Base-by-base conservation (phyloP, 768 basidiomycete genomes). In the Ramaria sp. region DNA sequence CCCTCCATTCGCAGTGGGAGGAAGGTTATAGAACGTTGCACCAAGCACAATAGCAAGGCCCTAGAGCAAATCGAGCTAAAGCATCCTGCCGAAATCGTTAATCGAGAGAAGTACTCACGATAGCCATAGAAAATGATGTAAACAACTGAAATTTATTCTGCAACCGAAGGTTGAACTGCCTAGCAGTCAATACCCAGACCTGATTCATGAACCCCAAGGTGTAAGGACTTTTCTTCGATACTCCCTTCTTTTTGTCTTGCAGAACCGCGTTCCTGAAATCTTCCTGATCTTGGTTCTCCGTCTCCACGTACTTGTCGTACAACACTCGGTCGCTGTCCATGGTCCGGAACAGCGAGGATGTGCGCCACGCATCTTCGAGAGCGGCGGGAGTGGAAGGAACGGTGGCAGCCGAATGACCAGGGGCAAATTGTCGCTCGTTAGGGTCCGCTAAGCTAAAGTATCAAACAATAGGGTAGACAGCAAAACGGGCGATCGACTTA, bases 61-160 rank as follows among this genome's bases (percentile, higher is more conserved):
- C 78, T 80, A 52, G 4, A 20, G 16, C 30, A 15, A 57, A 55
- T 4, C 58, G 39, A 16, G 60, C 18, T 63, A 57, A 57, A 44
- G 27, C 15, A 49, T 27, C 28, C 8, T 9, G 41, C 13, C 13
- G 7, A 34, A 9, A 34, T 2, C 32, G 32, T 34, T 16, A 27
- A 37, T 1, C 38, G 54, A 8, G 61, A 60, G 56, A 65, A 63
- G 37, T 65, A 68, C 81, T 69, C 50, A 85, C 76, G 20, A 75
- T 72, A 1, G 79, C 74, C 27, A 88, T 70, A 3, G 73, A 67
- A 61, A 79, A 85, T 61, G 84, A 84, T 1, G 87, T 89, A 61
- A 73, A 73, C 50, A 91, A 68, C 59, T 88, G 85, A 66, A 92
- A 88, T 55, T 72, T 74, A 66, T 93, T 85, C 65, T 93, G 90